Evolutionary conservation across 768 basidiomycete genomes (phyloP).

Genomic region (Polyporus arcularius): DNA sequence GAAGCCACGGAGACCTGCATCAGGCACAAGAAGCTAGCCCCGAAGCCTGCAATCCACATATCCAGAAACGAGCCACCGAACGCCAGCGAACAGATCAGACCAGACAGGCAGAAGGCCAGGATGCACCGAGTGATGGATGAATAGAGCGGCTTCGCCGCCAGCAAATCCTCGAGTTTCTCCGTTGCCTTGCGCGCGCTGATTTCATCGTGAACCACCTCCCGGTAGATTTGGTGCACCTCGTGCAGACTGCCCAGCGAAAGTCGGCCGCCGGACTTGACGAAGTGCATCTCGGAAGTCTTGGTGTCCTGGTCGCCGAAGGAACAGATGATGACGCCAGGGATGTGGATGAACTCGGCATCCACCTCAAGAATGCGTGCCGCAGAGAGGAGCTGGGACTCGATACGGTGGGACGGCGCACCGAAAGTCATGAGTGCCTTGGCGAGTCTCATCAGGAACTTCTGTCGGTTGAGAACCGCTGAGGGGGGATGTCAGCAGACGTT

Average conservation of each 20-base stretch:
- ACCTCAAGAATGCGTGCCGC: constrained; percentile 89
- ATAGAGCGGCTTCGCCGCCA: constrained; percentile 68
- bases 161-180: constrained; percentile 59
- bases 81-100: constrained; percentile 80
- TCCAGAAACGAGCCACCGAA: constrained; percentile 85
- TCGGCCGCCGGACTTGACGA: constrained; percentile 76
- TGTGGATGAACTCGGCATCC: constrained; percentile 88
- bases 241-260: constrained; percentile 86
- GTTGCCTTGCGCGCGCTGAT: constrained; percentile 80
- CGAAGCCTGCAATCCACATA: constrained; percentile 77
- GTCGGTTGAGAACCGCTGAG: constrained; percentile 76
- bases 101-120: constrained; percentile 71
- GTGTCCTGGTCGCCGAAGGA: constrained; percentile 90
- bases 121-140: constrained; percentile 59
- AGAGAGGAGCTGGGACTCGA: constrained; percentile 88
- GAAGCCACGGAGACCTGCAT: constrained; percentile 75
- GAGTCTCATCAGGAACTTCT: constrained; percentile 83
- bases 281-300: constrained; percentile 88
- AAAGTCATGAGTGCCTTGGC: constrained; percentile 89
- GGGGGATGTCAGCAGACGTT: neutral
- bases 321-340: constrained; percentile 79
- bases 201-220: constrained; percentile 88
- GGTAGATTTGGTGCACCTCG: constrained; percentile 82
- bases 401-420: constrained; percentile 90
- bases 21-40: constrained; percentile 66